Conservation (phyloP, 2,329 filamentous ascomycete species). For the Diaporthe humulicola region DNA sequence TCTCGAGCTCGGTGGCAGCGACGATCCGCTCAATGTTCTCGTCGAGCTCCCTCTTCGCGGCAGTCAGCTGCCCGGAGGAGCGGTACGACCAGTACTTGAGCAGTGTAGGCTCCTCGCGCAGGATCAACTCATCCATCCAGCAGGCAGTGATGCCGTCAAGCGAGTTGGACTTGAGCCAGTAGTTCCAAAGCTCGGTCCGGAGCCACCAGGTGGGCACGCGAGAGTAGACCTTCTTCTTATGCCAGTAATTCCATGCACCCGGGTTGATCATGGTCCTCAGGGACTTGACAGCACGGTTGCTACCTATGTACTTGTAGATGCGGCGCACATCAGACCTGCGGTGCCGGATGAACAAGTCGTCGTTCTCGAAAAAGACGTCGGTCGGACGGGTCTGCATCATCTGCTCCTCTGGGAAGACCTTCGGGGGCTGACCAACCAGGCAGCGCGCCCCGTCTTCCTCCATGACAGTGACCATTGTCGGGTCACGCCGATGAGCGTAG, state of each 20-base stretch:
- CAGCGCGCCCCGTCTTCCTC: slow-evolving; percentile 44
- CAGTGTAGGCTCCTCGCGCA: slow-evolving; percentile 60
- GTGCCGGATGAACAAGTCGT: slow-evolving; percentile 53
- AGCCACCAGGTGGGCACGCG: slow-evolving; percentile 60
- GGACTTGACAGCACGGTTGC: slow-evolving; percentile 38
- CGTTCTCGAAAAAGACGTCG: slow-evolving; percentile 50
- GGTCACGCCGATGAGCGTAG: slow-evolving; percentile 54
- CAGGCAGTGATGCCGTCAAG: slow-evolving; percentile 63
- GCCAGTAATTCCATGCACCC: slow-evolving; percentile 43
- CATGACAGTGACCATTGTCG: slow-evolving; percentile 49
- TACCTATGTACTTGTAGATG: slow-evolving; percentile 44
- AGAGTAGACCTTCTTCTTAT: slow-evolving; percentile 47
- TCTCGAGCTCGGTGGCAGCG: slow-evolving; percentile 53
- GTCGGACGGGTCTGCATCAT: slow-evolving; percentile 47
- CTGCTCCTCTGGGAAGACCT: slow-evolving; percentile 47
- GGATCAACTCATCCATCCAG: slow-evolving; percentile 63
- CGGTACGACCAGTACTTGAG: slow-evolving; percentile 59
- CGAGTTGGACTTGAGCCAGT: slow-evolving; percentile 59
- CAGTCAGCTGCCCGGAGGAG: slow-evolving; percentile 55
- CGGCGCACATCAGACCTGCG: slow-evolving; percentile 45
- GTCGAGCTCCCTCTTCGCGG: slow-evolving; percentile 59
- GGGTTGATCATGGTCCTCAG: slow-evolving; percentile 45
- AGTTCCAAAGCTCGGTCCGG: slow-evolving; percentile 63
- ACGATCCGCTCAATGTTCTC: slow-evolving; percentile 52
- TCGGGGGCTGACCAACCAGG: slow-evolving; percentile 44